phyloP scores from a whole-genome alignment of 768 basidiomycete species.

The Chalciporus chontae region DNA sequence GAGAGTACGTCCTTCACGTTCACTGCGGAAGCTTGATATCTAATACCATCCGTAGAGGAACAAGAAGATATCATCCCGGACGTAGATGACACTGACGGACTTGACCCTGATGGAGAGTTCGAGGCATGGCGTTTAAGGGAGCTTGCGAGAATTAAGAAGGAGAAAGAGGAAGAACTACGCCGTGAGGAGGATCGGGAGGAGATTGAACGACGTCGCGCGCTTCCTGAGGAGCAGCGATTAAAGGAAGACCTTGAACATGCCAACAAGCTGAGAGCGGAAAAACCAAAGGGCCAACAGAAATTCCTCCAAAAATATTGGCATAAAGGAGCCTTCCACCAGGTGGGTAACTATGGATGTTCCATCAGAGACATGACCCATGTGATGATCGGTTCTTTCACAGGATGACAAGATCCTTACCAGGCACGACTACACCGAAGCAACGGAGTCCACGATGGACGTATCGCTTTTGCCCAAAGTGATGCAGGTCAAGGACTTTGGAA shows the following conservation, averaged over 20 bases:
- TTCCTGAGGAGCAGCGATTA: conserved; percentile 91
- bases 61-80: conserved; percentile 81
- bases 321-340: conserved; percentile 98
- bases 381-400: conserved; percentile 38
- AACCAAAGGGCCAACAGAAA: conserved; percentile 86
- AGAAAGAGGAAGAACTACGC: conserved; percentile 83
- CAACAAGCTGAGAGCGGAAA: conserved; percentile 76
- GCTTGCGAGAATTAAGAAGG: conserved; percentile 87
- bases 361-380: conserved; percentile 2
- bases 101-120: conserved; percentile 87
- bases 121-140: conserved; percentile 96
- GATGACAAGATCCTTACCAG: conserved; percentile 82
- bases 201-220: conserved; percentile 82
- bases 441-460: conserved; percentile 84
- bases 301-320: conserved; percentile 99
- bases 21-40: not conserved
- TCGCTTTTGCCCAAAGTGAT: conserved; percentile 89
- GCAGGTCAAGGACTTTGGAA: conserved; percentile 96
- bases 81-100: conserved; percentile 91
- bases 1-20: conserved; percentile 62
- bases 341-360: conserved; percentile 29
- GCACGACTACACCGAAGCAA: conserved; percentile 88
- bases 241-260: conserved; percentile 90
- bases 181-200: conserved; percentile 87
- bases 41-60: conserved; percentile 59